Evolutionary conservation across 2,329 filamentous ascomycete species (phyloP).

Genomic region (Fusarium sp.): DNA sequence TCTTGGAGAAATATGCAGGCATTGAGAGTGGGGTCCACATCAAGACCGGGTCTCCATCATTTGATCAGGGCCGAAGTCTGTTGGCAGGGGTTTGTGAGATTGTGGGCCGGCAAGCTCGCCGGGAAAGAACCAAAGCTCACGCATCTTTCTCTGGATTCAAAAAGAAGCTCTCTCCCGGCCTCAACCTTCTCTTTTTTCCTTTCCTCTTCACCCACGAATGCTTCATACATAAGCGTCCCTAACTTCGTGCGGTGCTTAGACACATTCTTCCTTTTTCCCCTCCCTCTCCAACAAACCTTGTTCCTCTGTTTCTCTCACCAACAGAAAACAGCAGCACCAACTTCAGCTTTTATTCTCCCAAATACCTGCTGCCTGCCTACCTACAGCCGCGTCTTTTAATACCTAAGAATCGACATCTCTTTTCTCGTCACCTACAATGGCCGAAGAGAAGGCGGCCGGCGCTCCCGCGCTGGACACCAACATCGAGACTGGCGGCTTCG

Average conservation of each 20-base stretch:
- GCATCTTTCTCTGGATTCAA: slow-evolving; percentile 50
- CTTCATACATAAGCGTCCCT: slow-evolving; percentile 57
- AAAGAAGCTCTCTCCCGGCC: slow-evolving; percentile 53
- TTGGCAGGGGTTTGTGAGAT: slow-evolving; percentile 41
- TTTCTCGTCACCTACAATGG: slow-evolving; percentile 55
- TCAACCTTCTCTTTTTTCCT: slow-evolving; percentile 50
- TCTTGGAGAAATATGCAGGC: slow-evolving; percentile 36
- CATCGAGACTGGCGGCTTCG: slow-evolving; percentile 72
- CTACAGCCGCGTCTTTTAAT: slow-evolving; percentile 36
- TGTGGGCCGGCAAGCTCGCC: slow-evolving; percentile 44
- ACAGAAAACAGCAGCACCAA: slow-evolving; percentile 37
- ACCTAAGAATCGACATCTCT: slow-evolving; percentile 34
- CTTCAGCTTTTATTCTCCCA: slow-evolving; percentile 27
- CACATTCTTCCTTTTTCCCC: slow-evolving; percentile 46
- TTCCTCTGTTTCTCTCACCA: slow-evolving; percentile 40
- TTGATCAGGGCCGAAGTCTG: slow-evolving; percentile 44
- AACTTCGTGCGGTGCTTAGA: slow-evolving; percentile 63
- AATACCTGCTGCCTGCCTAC: slow-evolving; percentile 39
- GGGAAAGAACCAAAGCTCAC: slow-evolving; percentile 41
- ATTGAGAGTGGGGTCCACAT: slow-evolving; percentile 31
- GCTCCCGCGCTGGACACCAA: slow-evolving; percentile 70
- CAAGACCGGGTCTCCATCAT: slow-evolving; percentile 38
- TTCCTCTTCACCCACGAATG: slow-evolving; percentile 63
- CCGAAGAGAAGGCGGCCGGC: slow-evolving; percentile 63
- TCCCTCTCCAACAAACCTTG: slow-evolving; percentile 44